Conservation (phyloP, 108 stramenopile genomes). For the Mediolabrus comicus region DNA sequence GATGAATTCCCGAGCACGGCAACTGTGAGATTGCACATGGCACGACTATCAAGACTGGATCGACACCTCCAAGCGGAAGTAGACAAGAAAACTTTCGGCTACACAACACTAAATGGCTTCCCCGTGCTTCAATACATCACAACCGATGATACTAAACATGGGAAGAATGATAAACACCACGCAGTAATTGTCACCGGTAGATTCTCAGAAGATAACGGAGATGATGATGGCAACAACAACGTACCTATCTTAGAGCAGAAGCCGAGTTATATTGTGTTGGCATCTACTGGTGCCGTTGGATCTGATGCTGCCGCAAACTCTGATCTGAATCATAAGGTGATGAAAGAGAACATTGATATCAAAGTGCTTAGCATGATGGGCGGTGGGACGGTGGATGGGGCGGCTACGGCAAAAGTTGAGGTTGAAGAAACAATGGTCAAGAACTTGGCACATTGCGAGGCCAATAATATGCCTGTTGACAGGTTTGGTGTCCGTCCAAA, state of each 20-base stretch:
- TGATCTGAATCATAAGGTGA: not conserved
- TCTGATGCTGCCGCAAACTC: not conserved
- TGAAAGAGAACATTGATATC: not conserved
- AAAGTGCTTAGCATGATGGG: not conserved
- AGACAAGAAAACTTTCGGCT: not conserved
- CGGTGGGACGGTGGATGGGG: not conserved
- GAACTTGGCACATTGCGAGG: no score
- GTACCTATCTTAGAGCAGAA: not conserved
- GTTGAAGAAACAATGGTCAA: not conserved
- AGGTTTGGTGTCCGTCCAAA: not conserved
- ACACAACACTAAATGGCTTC: not conserved
- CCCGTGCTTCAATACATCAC: not conserved
- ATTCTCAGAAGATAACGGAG: not conserved
- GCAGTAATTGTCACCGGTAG: not conserved
- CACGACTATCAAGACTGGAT: not conserved
- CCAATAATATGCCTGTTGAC: no score
- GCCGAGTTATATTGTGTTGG: not conserved
- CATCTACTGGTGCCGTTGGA: not conserved
- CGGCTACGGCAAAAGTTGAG: not conserved
- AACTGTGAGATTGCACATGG: not conserved
- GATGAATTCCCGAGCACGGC: slow-evolving; percentile 1
- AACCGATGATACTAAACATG: slow-evolving; percentile 9
- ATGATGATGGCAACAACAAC: not conserved
- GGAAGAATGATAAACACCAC: not conserved
- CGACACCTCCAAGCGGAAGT: not conserved